Percentiles rank a stretch among this genome's conserved stretches.
Evolutionary conservation across 306 rosid species (phyloP).

Genomic region (Malus asiatica): DNA sequence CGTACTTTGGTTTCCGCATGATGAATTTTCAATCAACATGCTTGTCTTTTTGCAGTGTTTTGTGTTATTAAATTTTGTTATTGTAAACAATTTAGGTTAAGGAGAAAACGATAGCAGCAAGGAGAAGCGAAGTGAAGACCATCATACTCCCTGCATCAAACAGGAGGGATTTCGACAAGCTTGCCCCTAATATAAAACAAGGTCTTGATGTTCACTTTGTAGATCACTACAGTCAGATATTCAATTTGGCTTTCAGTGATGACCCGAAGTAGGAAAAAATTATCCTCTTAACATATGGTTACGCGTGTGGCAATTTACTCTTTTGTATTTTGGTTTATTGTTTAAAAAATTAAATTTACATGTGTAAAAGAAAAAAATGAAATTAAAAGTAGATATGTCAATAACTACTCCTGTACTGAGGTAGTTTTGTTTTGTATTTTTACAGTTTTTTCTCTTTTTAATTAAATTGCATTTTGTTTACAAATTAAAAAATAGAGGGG

Average conservation of each 20-base stretch:
- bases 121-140: slow-evolving; percentile 75
- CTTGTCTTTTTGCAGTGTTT: background rate
- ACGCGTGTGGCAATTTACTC: too few relatives aligned
- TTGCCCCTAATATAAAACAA: slow-evolving; percentile 73
- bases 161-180: slow-evolving; percentile 85
- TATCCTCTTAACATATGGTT: too few relatives aligned
- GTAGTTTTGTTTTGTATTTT: too few relatives aligned
- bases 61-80: slow-evolving; percentile 12
- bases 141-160: slow-evolving; percentile 85
- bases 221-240: slow-evolving; percentile 71
- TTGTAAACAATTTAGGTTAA: slow-evolving; percentile 59
- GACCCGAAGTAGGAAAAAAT: slow-evolving; percentile 12
- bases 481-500: too few relatives aligned
- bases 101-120: slow-evolving; percentile 95
- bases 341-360: too few relatives aligned
- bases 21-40: background rate
- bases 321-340: too few relatives aligned
- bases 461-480: too few relatives aligned
- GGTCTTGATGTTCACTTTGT: slow-evolving; percentile 95
- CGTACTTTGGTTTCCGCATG: background rate
- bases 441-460: too few relatives aligned
- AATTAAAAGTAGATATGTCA: too few relatives aligned
- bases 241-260: slow-evolving; percentile 54
- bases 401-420: too few relatives aligned
- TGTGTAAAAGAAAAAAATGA: too few relatives aligned